phyloP scores from a whole-genome alignment of 768 basidiomycete genomes.

The Trametes cinnabarina region DNA sequence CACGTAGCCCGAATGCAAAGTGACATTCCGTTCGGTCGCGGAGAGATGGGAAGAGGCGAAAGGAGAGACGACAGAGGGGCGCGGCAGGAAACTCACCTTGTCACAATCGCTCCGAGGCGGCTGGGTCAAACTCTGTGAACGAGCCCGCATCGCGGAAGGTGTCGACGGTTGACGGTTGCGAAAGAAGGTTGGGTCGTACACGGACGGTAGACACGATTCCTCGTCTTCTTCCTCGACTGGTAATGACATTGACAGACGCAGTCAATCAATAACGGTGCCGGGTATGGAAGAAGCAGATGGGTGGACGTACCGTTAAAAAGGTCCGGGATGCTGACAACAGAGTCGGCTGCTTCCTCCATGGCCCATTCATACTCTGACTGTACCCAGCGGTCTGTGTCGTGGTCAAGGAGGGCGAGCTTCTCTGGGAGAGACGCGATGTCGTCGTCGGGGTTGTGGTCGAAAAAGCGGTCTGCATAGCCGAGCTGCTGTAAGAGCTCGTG shows the following conservation, averaged over 20 bases:
- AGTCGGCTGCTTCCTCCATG: constrained; percentile 16
- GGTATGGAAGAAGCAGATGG: background rate
- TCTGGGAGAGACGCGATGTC: constrained; percentile 14
- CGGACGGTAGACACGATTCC: constrained; percentile 19
- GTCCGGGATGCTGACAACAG: constrained; percentile 16
- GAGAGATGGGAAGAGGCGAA: background rate
- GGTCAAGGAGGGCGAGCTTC: constrained; percentile 9
- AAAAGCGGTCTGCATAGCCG: constrained; percentile 15
- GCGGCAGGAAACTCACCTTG: constrained; percentile 17
- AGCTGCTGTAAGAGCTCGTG: constrained; percentile 24
- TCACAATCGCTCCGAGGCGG: constrained; percentile 4
- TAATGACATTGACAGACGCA: constrained; percentile 4
- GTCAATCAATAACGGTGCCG: background rate
- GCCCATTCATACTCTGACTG: constrained; percentile 21
- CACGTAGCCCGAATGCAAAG: constrained; percentile 5
- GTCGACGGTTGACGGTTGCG: background rate
- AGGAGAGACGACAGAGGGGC: background rate
- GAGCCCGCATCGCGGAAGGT: constrained; percentile 3
- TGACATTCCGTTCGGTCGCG: background rate
- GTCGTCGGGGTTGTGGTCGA: constrained; percentile 6
- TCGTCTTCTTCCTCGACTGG: constrained; percentile 23
- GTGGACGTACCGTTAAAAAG: constrained; percentile 12
- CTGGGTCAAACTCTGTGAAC: constrained; percentile 12
- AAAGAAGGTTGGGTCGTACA: constrained; percentile 25
- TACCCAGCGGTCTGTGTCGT: constrained; percentile 18